Evolutionary conservation across 306 rosid genomes (phyloP), one percentile per base, ranked within the genome.

Genomic region (Carpinus fangiana): DNA sequence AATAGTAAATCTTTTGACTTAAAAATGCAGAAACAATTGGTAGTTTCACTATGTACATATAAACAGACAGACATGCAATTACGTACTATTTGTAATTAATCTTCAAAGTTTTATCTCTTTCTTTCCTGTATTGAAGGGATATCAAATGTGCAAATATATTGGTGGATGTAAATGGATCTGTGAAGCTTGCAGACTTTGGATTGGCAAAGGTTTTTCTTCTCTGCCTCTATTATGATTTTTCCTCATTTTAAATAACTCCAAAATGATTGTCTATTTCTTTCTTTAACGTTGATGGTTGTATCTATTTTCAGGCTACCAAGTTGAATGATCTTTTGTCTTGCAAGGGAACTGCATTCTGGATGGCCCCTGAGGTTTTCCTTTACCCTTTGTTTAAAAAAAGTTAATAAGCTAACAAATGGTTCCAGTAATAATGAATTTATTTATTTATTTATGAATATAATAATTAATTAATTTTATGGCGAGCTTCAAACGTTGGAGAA

Each of bases 151-250:
- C 97, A 73, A 95, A 95, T 83, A 87, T 95, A 82, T 79, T 95
- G 93, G 99, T 95, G 84, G 87, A 89, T 86, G 95, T 89, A 73
- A 91, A 59, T 85, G 99, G 99, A 80, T 92, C 91, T 55, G 99
- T 95, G 80, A 95, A 93, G 91, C 98, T 95, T 77, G 92, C 97
- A 64, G 99, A 95, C 88, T 95, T 95, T 87, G 99, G 99, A 66
- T 83, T 95, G 93, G 99, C 98, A 16, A 95, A 95, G 97, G 98
- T 95, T 81, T 86, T 46, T 72, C 46, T 79, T 51, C 74, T 38
- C 55, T 61, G 69, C 76, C 77, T 70, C 7, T 64, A 61, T 62
- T 67, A 13, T 52, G 48, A 18, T 78, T 68, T 46, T 47, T 61
- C 69, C 23, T 36, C 45, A 11, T 78, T 50, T 53, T 65, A 71